Evolutionary conservation across 768 basidiomycete genomes (phyloP), one percentile per base, ranked within the genome.

Genomic region (Suillus brevipes): DNA sequence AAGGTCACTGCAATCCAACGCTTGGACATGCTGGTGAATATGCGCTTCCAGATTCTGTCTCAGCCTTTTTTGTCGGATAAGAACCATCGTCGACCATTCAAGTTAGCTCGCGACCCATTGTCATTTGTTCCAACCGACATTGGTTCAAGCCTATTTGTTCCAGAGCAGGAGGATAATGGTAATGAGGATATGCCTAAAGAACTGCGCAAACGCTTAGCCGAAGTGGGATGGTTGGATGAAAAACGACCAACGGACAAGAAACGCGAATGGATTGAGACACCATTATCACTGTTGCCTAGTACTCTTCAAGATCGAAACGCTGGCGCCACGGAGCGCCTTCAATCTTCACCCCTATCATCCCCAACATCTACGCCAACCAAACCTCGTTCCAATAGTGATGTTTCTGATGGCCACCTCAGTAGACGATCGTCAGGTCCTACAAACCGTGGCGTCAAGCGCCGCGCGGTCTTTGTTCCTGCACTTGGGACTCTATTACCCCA

Each of bases 81-180:
- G 49, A 76, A 77, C 0, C 86, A 86, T 68, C 84, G 89, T 28
- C 74, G 83, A 6, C 87, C 90, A 0, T 92, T 94, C 78, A 90
- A 86, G 69, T 73, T 87, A 20, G 83, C 87, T n/a, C 82, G 89
- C n/a, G 84, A 82, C 10, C 88, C 88, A 1, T 81, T 92, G n/a
- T 79, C 88, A 1, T 94, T 92, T 69, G 83, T 91, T 14, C 84
- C 90, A 0, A 90, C 89, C 0, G 90, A 92, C 68, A 87, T 92
- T 53, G 91, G 91, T 1, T 86, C 88, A 1, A 84, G 78, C 64
- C 73, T 79, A 12, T 91, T 85, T 68, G 79, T 89, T 2, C 81
- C 79, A 34, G 82, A 84, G 36, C 85, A 89, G 62, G 86, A 89
- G 61, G 69, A 77, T 0, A 81, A 82, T 18, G 85, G 86, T 42